Percentiles rank a stretch among this genome's conserved stretches.
Evolutionary conservation across 2,329 filamentous ascomycete genomes (phyloP).

Genomic region (Epichloe typhina): DNA sequence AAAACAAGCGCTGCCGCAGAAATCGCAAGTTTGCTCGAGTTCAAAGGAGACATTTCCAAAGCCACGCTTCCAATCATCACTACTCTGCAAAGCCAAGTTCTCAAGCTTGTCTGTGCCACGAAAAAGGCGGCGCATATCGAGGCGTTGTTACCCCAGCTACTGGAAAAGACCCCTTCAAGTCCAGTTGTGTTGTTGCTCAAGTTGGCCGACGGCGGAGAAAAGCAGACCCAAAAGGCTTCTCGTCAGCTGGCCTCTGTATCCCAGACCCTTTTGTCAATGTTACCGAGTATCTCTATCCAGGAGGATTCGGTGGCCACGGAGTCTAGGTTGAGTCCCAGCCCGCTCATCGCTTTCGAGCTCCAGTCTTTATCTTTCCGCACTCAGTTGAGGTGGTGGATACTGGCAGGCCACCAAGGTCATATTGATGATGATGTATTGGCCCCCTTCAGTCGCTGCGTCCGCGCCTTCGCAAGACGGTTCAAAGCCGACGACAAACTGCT

Average conservation of each 20-base stretch:
- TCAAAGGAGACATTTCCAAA: conserved; percentile 32
- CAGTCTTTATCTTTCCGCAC: conserved; percentile 50
- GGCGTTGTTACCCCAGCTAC: conserved; percentile 40
- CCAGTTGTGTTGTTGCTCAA: conserved; percentile 43
- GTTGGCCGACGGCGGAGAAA: conserved; percentile 27
- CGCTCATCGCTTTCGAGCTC: conserved; percentile 45
- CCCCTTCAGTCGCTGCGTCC: conserved; percentile 50
- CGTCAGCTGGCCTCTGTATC: conserved; percentile 55
- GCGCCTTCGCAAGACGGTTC: conserved; percentile 44
- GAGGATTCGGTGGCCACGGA: conserved; percentile 46
- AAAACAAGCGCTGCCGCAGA: conserved; percentile 16
- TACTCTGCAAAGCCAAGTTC: conserved; percentile 48
- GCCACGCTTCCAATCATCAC: conserved; percentile 42
- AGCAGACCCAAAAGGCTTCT: conserved; percentile 42
- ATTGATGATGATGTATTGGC: conserved; percentile 51
- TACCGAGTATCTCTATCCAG: conserved; percentile 51
- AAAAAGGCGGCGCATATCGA: conserved; percentile 49
- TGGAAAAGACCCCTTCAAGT: conserved; percentile 38
- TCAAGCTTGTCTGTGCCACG: conserved; percentile 48
- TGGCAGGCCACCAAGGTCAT: conserved; percentile 47
- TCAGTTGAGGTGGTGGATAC: conserved; percentile 51
- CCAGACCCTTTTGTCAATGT: conserved; percentile 50
- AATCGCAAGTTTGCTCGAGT: conserved; percentile 49
- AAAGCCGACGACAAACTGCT: conserved; percentile 24
- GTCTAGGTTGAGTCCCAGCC: conserved; percentile 39